Conservation (phyloP, 306 rosid genomes). For the Crotalaria pallida region DNA sequence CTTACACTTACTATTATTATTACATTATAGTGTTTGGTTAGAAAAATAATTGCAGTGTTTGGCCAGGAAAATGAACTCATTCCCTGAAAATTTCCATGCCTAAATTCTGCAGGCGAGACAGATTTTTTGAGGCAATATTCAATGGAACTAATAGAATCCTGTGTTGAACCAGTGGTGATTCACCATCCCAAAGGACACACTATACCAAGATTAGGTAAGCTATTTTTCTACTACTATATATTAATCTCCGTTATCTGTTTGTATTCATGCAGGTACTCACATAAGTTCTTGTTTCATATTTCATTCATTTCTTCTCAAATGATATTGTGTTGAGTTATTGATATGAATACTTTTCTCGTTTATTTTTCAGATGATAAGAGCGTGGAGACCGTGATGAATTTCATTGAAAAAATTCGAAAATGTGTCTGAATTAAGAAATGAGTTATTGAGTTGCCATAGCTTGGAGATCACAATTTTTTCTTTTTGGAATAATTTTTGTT, state of each 20-base stretch:
- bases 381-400: constrained; percentile 33
- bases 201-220: constrained; percentile 60
- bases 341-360: background rate
- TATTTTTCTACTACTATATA: background rate
- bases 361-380: constrained; percentile 46
- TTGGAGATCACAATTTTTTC: background rate
- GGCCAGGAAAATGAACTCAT: background rate
- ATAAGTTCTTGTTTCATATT: background rate
- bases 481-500: background rate
- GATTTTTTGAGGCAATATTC: constrained; percentile 69
- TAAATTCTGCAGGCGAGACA: constrained; percentile 59
- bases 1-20: too few relatives aligned
- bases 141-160: constrained; percentile 42
- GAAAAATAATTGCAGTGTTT: background rate
- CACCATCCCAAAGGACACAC: constrained; percentile 88
- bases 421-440: constrained; percentile 15
- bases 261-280: background rate
- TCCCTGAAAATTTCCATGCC: background rate
- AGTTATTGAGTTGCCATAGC: background rate
- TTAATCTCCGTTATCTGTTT: background rate
- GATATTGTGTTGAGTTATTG: background rate
- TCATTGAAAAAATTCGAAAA: constrained; percentile 46
- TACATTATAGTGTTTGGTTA: too few relatives aligned
- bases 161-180: constrained; percentile 49
- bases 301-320: background rate